Base-by-base conservation (phyloP, 2,329 filamentous ascomycete genomes). In the Colletotrichum costaricense region DNA sequence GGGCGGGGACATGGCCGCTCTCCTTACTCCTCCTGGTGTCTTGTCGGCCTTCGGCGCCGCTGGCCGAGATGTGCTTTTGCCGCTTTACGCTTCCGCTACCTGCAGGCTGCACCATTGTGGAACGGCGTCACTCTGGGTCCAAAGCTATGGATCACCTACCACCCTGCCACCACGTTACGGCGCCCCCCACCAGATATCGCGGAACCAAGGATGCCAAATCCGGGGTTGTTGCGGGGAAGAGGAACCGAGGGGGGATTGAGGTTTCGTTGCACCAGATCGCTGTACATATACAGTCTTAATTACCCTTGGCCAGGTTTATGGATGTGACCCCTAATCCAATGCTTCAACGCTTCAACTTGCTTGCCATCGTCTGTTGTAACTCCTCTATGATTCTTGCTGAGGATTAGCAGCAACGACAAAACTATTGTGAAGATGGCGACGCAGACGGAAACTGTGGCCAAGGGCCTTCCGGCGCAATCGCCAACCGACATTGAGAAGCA, bases 151-250 rank as follows among this genome's bases (percentile, higher is more conserved):
- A 42, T 9, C 9, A 4, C 16, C 42, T 28, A 4, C 9, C 42
- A n/a, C 26, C 19, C 5, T 4, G n/a, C 26, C 16, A 33, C 42
- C n/a, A 24, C 12, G n/a, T 7, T 16, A 8, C 16, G 30, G 22
- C 6, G 52, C 38, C 12, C 35, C 55, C 55, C 64, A 35, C 67
- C 56, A 55, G 69, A 63, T 33, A 68, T 58, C 69, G 30, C 42
- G 16, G n/a, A 59, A 65, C 69, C 69, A 72, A 72, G 69, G 9
- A 55, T 72, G 52, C 22, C 30, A 54, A 63, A 72, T 72, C 69
- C 33, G 69, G 69, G 69, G 69, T 59, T 54, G 58, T 63, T 72
- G 69, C 65, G 69, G 69, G 58, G 69, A 63, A 46, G 49, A 56
- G 59, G 58, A 26, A 16, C 24, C 16, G 5, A 14, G 26, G 6